Evolutionary conservation across 2,329 filamentous ascomycete genomes (phyloP).

Genomic region (Erysiphe pisi): DNA sequence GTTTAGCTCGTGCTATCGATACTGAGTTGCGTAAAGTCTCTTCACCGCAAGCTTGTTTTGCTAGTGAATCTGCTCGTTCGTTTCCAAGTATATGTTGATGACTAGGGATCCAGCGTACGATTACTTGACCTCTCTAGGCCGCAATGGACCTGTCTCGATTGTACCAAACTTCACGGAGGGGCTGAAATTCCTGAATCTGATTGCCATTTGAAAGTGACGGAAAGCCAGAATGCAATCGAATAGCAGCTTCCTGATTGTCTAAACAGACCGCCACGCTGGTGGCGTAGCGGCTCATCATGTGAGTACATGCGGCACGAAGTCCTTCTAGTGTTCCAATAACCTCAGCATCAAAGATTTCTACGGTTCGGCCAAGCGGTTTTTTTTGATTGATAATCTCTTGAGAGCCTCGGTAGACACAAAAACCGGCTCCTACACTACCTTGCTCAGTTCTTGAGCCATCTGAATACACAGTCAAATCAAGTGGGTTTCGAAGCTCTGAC

Average conservation of each 20-base stretch:
- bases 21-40: background rate
- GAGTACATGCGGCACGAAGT: background rate
- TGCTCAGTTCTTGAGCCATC: background rate
- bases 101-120: background rate
- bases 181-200: background rate
- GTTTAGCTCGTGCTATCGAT: background rate
- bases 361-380: background rate
- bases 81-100: background rate
- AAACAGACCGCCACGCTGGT: background rate
- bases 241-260: background rate
- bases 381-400: slow-evolving; percentile 2
- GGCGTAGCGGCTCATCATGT: background rate
- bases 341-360: slow-evolving; percentile 4
- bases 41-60: background rate
- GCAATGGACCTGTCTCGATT: background rate
- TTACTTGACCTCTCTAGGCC: background rate
- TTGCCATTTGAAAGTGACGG: background rate
- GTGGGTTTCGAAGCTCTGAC: background rate
- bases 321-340: background rate
- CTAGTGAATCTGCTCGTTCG: slow-evolving; percentile 20
- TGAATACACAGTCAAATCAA: slow-evolving; percentile 4
- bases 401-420: slow-evolving; percentile 10
- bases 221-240: background rate
- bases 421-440: background rate
- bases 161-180: background rate